A percentile compares a stretch with the other conserved stretches of the same genome.
These are phyloP conservation scores for Exophiala mesophila DNA, from an alignment of 2,329 filamentous ascomycete species.

Conservation along the genomic window DNA sequence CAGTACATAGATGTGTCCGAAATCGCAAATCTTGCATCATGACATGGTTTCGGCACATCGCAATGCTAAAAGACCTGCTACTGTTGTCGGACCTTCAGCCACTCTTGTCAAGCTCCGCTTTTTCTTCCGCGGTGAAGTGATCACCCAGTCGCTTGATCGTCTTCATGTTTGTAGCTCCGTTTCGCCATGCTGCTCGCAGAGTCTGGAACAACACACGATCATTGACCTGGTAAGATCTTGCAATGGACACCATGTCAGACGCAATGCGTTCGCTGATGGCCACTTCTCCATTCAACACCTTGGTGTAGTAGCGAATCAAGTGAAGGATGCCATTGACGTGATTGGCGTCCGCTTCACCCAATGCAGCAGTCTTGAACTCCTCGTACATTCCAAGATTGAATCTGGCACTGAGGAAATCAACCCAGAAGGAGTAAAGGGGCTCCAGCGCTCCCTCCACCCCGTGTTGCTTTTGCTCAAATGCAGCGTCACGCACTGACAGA, in stretches of 20 bases:
- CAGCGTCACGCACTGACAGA: slow-evolving; percentile 20
- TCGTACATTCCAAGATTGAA: slow-evolving; percentile 72
- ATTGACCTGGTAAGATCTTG: slow-evolving; percentile 43
- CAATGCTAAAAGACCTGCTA: slow-evolving; percentile 17
- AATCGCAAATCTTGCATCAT: no score
- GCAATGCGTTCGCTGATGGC: slow-evolving; percentile 51
- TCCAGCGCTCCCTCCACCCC: slow-evolving; percentile 38
- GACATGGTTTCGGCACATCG: no score
- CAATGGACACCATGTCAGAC: slow-evolving; percentile 51
- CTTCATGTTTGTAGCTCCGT: slow-evolving; percentile 51
- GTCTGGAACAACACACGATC: slow-evolving; percentile 47
- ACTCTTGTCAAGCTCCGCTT: slow-evolving; percentile 45
- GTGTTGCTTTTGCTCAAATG: slow-evolving; percentile 33
- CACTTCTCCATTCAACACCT: slow-evolving; percentile 49
- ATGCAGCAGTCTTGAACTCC: slow-evolving; percentile 64
- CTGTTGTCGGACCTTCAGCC: slow-evolving; percentile 11
- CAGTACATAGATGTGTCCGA: no score
- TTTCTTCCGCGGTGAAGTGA: slow-evolving; percentile 48
- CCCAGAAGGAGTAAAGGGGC: slow-evolving; percentile 67
- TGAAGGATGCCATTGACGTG: slow-evolving; percentile 55
- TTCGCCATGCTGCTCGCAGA: slow-evolving; percentile 50
- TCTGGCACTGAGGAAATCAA: slow-evolving; percentile 64
- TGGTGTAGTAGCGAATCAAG: slow-evolving; percentile 62
- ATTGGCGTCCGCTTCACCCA: slow-evolving; percentile 56
- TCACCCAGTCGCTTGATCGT: slow-evolving; percentile 54